These are phyloP conservation scores for Camellia granthamiana DNA, from an alignment of 148 eudicot species.

Conservation along the genomic window DNA sequence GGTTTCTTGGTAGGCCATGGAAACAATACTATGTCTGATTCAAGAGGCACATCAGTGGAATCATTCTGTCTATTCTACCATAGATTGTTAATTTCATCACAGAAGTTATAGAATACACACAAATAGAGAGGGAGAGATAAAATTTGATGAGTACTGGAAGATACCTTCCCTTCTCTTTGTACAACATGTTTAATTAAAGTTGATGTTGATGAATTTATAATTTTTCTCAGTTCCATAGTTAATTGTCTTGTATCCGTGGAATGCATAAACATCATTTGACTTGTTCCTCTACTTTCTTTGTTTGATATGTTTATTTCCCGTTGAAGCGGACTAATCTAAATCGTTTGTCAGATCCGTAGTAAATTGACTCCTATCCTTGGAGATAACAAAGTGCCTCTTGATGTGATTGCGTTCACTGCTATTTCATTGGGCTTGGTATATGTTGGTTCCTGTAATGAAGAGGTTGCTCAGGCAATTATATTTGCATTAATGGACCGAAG, in stretches of 20 bases:
- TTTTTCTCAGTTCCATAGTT: conserved; percentile 44
- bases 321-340: conserved; percentile 10
- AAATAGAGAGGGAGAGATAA: background rate
- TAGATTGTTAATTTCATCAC: background rate
- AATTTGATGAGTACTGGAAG: background rate
- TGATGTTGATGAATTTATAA: background rate
- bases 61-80: background rate
- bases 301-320: background rate
- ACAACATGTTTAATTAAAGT: background rate
- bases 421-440: conserved; percentile 72
- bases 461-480: conserved; percentile 86
- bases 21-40: background rate
- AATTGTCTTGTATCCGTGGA: conserved; percentile 47
- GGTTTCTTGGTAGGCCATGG: background rate
- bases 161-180: background rate
- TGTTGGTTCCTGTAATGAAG: conserved; percentile 90
- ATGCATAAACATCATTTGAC: conserved; percentile 49
- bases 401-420: conserved; percentile 85
- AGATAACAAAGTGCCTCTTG: conserved; percentile 74
- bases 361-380: conserved; percentile 67
- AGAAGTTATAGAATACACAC: background rate
- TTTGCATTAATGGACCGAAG: conserved; percentile 80
- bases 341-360: conserved; percentile 49
- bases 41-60: background rate
- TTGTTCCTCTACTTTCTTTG: background rate